Percentiles rank a stretch among this genome's conserved stretches.
phyloP scores from a whole-genome alignment of 176 grass and related monocot species.

The Cocos nucifera region DNA sequence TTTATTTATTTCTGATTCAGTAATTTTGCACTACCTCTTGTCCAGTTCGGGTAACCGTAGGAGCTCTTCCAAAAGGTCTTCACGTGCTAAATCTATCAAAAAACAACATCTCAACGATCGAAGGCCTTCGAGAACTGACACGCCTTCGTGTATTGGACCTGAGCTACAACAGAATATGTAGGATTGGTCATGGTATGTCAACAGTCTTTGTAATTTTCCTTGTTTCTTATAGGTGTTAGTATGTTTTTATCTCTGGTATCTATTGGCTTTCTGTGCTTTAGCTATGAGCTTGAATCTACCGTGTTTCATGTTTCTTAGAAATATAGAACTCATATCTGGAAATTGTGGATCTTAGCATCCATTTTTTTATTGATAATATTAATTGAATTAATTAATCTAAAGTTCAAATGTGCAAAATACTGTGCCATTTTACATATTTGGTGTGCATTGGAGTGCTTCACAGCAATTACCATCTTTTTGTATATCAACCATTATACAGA shows the following conservation, averaged over 20 bases:
- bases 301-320: too few relatives aligned
- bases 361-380: too few relatives aligned
- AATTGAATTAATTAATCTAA: too few relatives aligned
- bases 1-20: constrained; percentile 14
- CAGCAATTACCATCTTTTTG: too few relatives aligned
- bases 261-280: constrained; percentile 7
- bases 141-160: constrained; percentile 74
- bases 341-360: too few relatives aligned
- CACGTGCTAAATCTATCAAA: constrained; percentile 93
- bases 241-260: background rate
- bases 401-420: too few relatives aligned
- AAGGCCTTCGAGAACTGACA: constrained; percentile 87
- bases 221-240: background rate
- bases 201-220: background rate
- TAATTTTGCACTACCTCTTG: constrained; percentile 2
- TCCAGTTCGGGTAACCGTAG: constrained; percentile 70
- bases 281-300: background rate
- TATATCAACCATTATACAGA: too few relatives aligned
- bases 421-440: too few relatives aligned
- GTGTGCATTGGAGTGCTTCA: too few relatives aligned
- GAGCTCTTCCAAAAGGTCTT: constrained; percentile 81
- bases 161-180: constrained; percentile 77
- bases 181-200: constrained; percentile 80
- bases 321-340: too few relatives aligned
- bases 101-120: constrained; percentile 79